Evolutionary conservation across 192 early-diverging fungal species (phyloP).

Genomic region (Backusella psychrophila): DNA sequence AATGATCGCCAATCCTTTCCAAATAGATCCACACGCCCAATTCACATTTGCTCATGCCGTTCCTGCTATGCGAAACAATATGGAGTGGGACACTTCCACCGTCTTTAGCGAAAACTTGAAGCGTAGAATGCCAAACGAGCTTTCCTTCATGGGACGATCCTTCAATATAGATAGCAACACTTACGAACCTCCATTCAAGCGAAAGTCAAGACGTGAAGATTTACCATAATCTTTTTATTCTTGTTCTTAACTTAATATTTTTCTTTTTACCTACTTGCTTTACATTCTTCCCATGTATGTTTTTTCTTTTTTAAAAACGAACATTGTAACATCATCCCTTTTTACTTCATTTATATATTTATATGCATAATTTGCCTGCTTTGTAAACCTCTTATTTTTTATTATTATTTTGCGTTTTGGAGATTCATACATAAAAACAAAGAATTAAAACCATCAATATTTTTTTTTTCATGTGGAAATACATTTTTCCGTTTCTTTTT

Average conservation of each 20-base stretch:
- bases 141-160: constrained; percentile 35
- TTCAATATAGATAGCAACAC: constrained; percentile 16
- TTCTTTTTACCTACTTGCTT: too few relatives aligned
- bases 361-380: not conserved
- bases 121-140: constrained; percentile 19
- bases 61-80: not conserved
- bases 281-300: not conserved
- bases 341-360: constrained; percentile 2
- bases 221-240: not conserved
- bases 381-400: not conserved
- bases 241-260: not conserved
- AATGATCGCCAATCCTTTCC: constrained; percentile 24
- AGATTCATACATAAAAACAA: too few relatives aligned
- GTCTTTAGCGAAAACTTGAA: constrained; percentile 10
- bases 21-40: constrained; percentile 35
- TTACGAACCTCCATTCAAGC: constrained; percentile 33
- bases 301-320: not conserved
- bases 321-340: constrained; percentile 13
- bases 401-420: too few relatives aligned
- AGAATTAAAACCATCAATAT: too few relatives aligned
- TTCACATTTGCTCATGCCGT: constrained; percentile 34
- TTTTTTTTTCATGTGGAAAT: not conserved
- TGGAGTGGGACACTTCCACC: constrained; percentile 4
- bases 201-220: constrained; percentile 24
- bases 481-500: not conserved